phyloP scores from a whole-genome alignment of 2,329 filamentous ascomycete genomes.

The Cladosporium sp. region DNA sequence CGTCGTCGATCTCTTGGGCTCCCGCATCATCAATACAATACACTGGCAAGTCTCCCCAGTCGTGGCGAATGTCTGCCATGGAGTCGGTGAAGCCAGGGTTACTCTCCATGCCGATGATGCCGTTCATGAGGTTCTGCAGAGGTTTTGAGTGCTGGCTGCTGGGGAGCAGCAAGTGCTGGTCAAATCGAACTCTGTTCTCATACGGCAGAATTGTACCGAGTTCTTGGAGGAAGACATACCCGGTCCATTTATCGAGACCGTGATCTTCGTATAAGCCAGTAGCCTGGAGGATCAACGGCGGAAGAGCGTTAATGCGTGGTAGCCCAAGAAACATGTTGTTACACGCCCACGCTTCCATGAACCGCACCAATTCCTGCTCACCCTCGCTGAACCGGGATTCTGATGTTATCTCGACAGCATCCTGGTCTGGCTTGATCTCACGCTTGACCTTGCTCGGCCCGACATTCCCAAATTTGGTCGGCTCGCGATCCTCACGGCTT shows the following conservation, averaged over 20 bases:
- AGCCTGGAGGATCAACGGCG: conserved; percentile 60
- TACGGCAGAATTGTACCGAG: conserved; percentile 67
- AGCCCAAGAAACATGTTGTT: conserved; percentile 50
- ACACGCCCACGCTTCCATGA: conserved; percentile 66
- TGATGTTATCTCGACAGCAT: conserved; percentile 22
- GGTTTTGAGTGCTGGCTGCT: conserved; percentile 42
- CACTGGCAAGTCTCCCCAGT: conserved; percentile 57
- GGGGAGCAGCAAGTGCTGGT: conserved; percentile 50
- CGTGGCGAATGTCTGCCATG: conserved; percentile 55
- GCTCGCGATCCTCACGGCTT: conserved; percentile 37
- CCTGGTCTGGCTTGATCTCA: conserved; percentile 20
- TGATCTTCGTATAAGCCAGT: conserved; percentile 56
- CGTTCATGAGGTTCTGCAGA: conserved; percentile 38
- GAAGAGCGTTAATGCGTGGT: conserved; percentile 57
- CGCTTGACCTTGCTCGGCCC: conserved; percentile 35
- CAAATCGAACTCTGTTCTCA: conserved; percentile 64
- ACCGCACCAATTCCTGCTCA: conserved; percentile 58
- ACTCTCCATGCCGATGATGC: conserved; percentile 23
- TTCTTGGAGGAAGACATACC: conserved; percentile 70
- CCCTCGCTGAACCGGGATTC: conserved; percentile 42
- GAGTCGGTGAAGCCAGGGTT: conserved; percentile 45
- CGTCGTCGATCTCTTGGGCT: conserved; percentile 74
- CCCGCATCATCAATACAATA: conserved; percentile 68
- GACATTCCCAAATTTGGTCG: conserved; percentile 30
- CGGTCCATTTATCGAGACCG: conserved; percentile 28